Evolutionary conservation across 176 grass and related monocot genomes (phyloP), one percentile per base, ranked within the genome.

Genomic region (Aegilops sharonensis): DNA sequence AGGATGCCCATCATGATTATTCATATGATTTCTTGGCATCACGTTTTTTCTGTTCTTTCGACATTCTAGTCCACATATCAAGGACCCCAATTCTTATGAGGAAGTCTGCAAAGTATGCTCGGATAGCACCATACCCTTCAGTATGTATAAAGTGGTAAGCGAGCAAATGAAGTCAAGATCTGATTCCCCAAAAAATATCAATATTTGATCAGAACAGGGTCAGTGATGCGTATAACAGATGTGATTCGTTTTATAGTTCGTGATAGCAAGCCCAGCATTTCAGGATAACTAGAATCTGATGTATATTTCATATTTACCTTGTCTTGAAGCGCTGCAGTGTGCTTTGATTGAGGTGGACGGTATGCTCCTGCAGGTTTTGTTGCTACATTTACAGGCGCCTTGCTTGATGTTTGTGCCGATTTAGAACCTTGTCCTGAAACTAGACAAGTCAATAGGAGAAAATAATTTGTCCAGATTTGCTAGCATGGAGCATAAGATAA

Each of bases 311-410:
- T 54, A 67, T 60, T 67, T 95, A 98, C 96, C 96, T 98, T 94
- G 75, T 90, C 88, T 77, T 94, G 90, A 83, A 98, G 79, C 75
- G 85, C 67, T 84, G 81, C 92, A n/a, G 93, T 85, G 87, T 61
- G 68, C 86, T 98, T 98, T 78, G 96, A 78, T 78, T 95, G 93
- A 18, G 96, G 93, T 61, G 93, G 96, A 29, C 91, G 91, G 72
- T 95, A 98, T 67, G 96, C 92, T 81, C 79, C 63, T 85, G 96
- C 52, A 82, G 91, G 91, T 86, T 94, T 95, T 48, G 85, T 21
- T 18, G 57, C 64, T 83, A 35, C 81, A 82, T 67, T 84, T 48
- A 52, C 68, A 87, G 89, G 83, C 69, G 81, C 77, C 83, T 98
- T 93, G 77, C 74, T 84, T 81, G 92, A 89, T 89, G 90, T 63